These are phyloP conservation scores for Psophocarpus tetragonolobus DNA, from an alignment of 306 rosid species.

Conservation along the genomic window DNA sequence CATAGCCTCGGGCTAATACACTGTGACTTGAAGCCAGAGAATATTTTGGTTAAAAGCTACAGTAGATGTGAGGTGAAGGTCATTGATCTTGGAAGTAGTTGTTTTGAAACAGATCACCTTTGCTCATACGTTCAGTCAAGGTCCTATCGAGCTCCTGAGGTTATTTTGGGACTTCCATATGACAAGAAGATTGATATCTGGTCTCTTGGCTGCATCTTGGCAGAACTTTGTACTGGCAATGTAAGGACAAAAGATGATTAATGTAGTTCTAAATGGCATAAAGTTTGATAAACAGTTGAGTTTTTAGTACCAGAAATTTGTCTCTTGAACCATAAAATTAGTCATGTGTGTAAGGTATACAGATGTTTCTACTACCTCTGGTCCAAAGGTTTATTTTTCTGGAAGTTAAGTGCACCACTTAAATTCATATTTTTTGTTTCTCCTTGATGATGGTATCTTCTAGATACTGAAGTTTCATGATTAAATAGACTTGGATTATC, in stretches of 20 bases:
- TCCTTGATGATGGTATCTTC: neutral
- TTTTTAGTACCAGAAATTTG: neutral
- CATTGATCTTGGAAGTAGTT: constrained; percentile 95
- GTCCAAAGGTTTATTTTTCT: neutral
- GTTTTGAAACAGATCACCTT: constrained; percentile 92
- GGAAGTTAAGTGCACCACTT: neutral
- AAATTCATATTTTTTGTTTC: neutral
- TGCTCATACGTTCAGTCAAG: constrained; percentile 91
- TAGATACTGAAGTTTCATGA: constrained; percentile 2
- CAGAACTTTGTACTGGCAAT: constrained; percentile 91
- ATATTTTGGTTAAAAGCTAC: constrained; percentile 89
- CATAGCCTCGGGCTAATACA: constrained; percentile 88
- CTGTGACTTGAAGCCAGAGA: constrained; percentile 91
- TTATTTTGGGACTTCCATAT: constrained; percentile 84
- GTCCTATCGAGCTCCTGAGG: constrained; percentile 95
- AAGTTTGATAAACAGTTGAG: neutral
- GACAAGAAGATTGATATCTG: constrained; percentile 86
- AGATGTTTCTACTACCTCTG: neutral
- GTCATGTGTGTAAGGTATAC: neutral
- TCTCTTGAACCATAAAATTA: neutral
- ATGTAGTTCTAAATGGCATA: constrained; percentile 7
- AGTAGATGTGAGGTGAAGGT: constrained; percentile 96
- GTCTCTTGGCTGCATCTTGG: constrained; percentile 95
- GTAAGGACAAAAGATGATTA: constrained; percentile 54
- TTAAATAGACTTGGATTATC: constrained; percentile 5